A percentile compares a stretch with the other conserved stretches of the same genome.
These are phyloP conservation scores for Apophysomyces ossiformis DNA, from an alignment of 371 early-diverging fungal genomes.

Conservation along the genomic window DNA sequence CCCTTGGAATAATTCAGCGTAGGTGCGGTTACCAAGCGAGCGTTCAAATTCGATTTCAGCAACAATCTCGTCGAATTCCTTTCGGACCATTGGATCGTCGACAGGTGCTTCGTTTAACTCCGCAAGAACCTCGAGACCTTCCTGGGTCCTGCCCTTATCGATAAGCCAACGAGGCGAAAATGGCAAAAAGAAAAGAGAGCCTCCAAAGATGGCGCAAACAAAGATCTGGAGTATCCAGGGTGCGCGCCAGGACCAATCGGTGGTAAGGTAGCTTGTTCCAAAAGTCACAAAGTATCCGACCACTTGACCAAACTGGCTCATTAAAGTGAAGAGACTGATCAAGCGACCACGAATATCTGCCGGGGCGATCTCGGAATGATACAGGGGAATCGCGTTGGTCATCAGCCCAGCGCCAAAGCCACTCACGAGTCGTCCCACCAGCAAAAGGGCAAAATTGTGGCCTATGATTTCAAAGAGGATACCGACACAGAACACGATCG, in stretches of 20 bases:
- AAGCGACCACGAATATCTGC: slow-evolving; percentile 62
- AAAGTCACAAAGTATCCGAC: slow-evolving; percentile 54
- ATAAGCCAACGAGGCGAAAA: slow-evolving; percentile 66
- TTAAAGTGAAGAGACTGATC: slow-evolving; percentile 46
- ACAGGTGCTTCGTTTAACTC: slow-evolving; percentile 44
- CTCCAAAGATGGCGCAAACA: slow-evolving; percentile 30
- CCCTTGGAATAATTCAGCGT: slow-evolving; percentile 41
- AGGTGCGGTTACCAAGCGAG: slow-evolving; percentile 45
- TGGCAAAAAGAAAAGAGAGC: slow-evolving; percentile 33
- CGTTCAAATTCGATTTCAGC: slow-evolving; percentile 46
- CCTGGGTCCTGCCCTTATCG: slow-evolving; percentile 50
- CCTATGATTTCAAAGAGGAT: slow-evolving; percentile 54
- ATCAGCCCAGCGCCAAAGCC: slow-evolving; percentile 53
- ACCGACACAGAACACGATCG: slow-evolving; percentile 43
- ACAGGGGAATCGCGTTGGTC: slow-evolving; percentile 39
- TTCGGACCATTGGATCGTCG: slow-evolving; percentile 42
- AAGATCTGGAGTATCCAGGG: slow-evolving; percentile 40
- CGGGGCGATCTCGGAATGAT: slow-evolving; percentile 75
- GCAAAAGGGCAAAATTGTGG: slow-evolving; percentile 40
- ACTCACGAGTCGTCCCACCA: slow-evolving; percentile 44
- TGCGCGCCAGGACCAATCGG: slow-evolving; percentile 48
- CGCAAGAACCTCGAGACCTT: slow-evolving; percentile 47
- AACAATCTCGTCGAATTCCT: slow-evolving; percentile 40
- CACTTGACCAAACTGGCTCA: slow-evolving; percentile 45
- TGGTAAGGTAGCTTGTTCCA: slow-evolving; percentile 43